Evolutionary conservation across 768 basidiomycete genomes (phyloP), one percentile per base, ranked within the genome.

Genomic region (Podaxis sp.): DNA sequence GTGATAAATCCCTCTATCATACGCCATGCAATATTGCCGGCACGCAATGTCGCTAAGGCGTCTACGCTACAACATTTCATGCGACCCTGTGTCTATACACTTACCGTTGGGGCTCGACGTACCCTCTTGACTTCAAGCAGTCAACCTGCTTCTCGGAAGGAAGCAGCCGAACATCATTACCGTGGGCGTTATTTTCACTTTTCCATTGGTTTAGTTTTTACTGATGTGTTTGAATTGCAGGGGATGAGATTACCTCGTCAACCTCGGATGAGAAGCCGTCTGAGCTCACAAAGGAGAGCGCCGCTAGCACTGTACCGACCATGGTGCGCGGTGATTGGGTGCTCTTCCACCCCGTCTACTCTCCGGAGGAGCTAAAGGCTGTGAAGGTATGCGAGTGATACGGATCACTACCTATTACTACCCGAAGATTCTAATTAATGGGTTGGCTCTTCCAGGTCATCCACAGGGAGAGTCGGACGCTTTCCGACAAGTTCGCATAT

Each of bases 261-360:
- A 30, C 15, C 12, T 33, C 65, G 37, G 13, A 20, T 20, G 22
- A 37, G 24, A 28, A 38, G 12, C 33, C 33, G 7, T 62, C 61
- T 13, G 54, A 63, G 49, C 71, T 84, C 66, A 79, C 79, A 4
- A 75, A 76, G 62, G 73, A 73, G 28, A 81, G 77, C 69, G 82
- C 81, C 1, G 79, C 80, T 60, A 83, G 80, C 71, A 84, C 86
- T 4, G 75, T 85, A 13, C 85, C 86, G 2, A 76, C 79, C 2
- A 81, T 80, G 70, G 73, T 86, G 55, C 81, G 78, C 44, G 91
- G 91, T 2, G 91, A 92, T 68, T 97, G 95, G 93, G 93, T 96
- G 11, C 77, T 97, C 1, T 93, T 95, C 71, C 93, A 96, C 71
- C 96, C 96, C 0, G 95, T 96, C 1, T 98, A 98, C 72, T 85